Percentiles rank a stretch among this genome's conserved stretches.
These are phyloP conservation scores for Botrytis byssoidea DNA, from an alignment of 2,329 filamentous ascomycete species.

Conservation along the genomic window DNA sequence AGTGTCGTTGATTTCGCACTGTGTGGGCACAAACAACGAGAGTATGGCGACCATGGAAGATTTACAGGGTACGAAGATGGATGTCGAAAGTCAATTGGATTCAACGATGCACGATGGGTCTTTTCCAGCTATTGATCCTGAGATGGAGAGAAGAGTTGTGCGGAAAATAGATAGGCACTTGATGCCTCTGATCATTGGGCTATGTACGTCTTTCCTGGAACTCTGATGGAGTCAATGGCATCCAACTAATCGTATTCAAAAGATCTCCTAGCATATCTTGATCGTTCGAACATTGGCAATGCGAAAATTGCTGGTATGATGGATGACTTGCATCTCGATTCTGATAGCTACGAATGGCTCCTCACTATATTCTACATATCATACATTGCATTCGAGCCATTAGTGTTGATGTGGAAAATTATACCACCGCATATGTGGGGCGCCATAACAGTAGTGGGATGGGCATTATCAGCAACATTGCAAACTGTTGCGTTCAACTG, in stretches of 20 bases:
- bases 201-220: constrained; percentile 22
- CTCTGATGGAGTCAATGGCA: not conserved
- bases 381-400: constrained; percentile 44
- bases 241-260: not conserved
- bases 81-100: not conserved
- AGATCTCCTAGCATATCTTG: constrained; percentile 49
- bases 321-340: constrained; percentile 48
- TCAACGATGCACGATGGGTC: not conserved
- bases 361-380: constrained; percentile 44
- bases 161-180: constrained; percentile 59
- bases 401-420: constrained; percentile 42
- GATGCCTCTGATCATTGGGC: constrained; percentile 41
- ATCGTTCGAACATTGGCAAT: constrained; percentile 54
- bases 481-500: constrained; percentile 42
- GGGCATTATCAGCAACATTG: constrained; percentile 46
- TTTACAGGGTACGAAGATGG: not conserved
- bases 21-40: not conserved
- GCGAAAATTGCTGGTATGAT: constrained; percentile 54
- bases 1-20: not conserved
- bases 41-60: not conserved
- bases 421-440: constrained; percentile 42
- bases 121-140: constrained; percentile 12
- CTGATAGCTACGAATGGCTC: constrained; percentile 44
- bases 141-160: constrained; percentile 50
- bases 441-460: constrained; percentile 38